Evolutionary conservation across 169 alveolate species (phyloP).

Genomic region (Pseudocohnilembus persalinus): DNA sequence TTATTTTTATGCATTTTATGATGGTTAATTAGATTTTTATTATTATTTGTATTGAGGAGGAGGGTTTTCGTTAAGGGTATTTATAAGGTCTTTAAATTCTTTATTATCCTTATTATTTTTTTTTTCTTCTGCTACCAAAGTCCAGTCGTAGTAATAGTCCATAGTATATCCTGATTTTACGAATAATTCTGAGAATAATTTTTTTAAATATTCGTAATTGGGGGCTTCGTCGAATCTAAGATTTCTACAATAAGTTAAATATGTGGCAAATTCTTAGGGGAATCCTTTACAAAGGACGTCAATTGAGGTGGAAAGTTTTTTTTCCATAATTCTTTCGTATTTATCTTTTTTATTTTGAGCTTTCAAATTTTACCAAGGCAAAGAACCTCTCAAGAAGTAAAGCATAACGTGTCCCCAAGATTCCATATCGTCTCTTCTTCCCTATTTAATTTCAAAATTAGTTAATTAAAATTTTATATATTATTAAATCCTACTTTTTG

Average conservation of each 20-base stretch:
- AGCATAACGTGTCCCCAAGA: conserved; percentile 85
- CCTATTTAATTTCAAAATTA: conserved; percentile 43
- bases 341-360: conserved; percentile 96
- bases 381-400: conserved; percentile 96
- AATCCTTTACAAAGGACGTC: conserved; percentile 94
- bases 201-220: conserved; percentile 73
- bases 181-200: conserved; percentile 57
- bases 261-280: conserved; percentile 71
- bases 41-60: too few species aligned
- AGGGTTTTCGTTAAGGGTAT: background rate
- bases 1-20: too few species aligned
- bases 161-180: conserved; percentile 38
- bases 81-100: background rate
- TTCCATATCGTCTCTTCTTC: conserved; percentile 81
- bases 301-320: conserved; percentile 96
- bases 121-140: conserved; percentile 24
- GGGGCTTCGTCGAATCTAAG: conserved; percentile 81
- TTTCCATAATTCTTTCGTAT: conserved; percentile 98
- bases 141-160: conserved; percentile 55
- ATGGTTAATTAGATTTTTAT: too few species aligned
- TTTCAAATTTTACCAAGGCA: conserved; percentile 99
- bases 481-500: too few species aligned
- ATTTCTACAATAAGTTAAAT: conserved; percentile 63
- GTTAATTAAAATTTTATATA: background rate
- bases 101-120: background rate